Evolutionary conservation across 2,329 filamentous ascomycete genomes (phyloP), one percentile per base, ranked within the genome.

Genomic region (Trichophaea hybrida): DNA sequence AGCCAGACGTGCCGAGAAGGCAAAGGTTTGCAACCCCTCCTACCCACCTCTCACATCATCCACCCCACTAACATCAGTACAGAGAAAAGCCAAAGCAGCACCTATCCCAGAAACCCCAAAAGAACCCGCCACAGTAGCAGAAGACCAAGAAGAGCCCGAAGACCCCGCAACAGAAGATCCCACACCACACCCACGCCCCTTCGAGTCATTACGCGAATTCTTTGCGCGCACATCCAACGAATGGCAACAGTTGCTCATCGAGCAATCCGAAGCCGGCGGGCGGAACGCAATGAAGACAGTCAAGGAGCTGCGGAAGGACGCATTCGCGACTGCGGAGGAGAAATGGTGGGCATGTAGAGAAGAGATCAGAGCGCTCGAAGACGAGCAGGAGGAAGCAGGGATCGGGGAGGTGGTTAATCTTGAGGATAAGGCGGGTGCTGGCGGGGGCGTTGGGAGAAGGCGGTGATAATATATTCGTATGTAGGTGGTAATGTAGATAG

Each of bases 301-400:
- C 69, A 98, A 98, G 76, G 93, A 97, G 75, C 83, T 97, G 69
- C 89, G 94, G 72, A 85, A 90, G 69, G 83, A 82, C 70, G 93
- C 89, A 1, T 98, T 96, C 71, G 85, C 88, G 70, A 78, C 88
- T 65, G 90, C 90, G 44, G 93, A 98, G 73, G 86, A 90, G 74
- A 95, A 94, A 72, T 98, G 93, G 93, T 98, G 93, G 93, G 93
- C 96, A 76, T 89, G 85, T 70, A 80, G 93, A 68, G 93, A 98
- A 75, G 91, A 97, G 74, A 86, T 98, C 66, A 85, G 84, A 57
- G 85, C 82, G 5, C 73, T 97, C 69, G 93, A 98, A 73, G 91
- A 96, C 73, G 91, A 96, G 75, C 89, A 97, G 75, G 91, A 96
- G 73, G 90, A 86, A 53, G 88, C 89, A 37, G 90, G 93, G 7